Evolutionary conservation across 805 yeast genomes (phyloP).

Genomic region (Saccharomyces mikatae): DNA sequence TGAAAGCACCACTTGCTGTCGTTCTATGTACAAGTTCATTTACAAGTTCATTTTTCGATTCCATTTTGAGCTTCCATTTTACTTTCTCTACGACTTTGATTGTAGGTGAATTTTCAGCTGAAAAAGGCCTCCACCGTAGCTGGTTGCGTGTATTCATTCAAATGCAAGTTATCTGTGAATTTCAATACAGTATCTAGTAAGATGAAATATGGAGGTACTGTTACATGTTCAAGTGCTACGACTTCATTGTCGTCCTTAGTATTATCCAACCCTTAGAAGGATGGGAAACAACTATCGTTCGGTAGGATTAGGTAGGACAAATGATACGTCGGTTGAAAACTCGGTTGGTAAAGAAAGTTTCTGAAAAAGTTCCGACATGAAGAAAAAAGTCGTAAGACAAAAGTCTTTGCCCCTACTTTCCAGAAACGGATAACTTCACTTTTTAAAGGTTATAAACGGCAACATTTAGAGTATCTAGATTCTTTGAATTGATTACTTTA

Average conservation of each 20-base stretch:
- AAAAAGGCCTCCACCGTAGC: constrained; percentile 60
- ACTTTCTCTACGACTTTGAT: constrained; percentile 56
- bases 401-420: neutral
- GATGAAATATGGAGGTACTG: constrained; percentile 68
- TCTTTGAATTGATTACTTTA: neutral
- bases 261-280: constrained; percentile 24
- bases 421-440: neutral
- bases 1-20: constrained; percentile 40
- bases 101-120: constrained; percentile 62
- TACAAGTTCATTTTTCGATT: constrained; percentile 47
- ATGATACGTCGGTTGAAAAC: neutral
- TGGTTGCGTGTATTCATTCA: constrained; percentile 58
- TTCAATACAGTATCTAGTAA: constrained; percentile 57
- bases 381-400: neutral
- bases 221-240: constrained; percentile 58
- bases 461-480: neutral
- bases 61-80: constrained; percentile 51
- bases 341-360: neutral
- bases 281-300: constrained; percentile 26
- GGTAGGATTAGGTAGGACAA: constrained; percentile 11
- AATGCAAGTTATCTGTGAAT: constrained; percentile 65
- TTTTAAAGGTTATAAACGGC: neutral
- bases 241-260: constrained; percentile 24
- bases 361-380: neutral
- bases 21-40: constrained; percentile 52